A percentile compares a stretch with the other conserved stretches of the same genome.
These are phyloP conservation scores for Solanum verrucosum DNA, from an alignment of 257 asterid genomes.

Conservation along the genomic window DNA sequence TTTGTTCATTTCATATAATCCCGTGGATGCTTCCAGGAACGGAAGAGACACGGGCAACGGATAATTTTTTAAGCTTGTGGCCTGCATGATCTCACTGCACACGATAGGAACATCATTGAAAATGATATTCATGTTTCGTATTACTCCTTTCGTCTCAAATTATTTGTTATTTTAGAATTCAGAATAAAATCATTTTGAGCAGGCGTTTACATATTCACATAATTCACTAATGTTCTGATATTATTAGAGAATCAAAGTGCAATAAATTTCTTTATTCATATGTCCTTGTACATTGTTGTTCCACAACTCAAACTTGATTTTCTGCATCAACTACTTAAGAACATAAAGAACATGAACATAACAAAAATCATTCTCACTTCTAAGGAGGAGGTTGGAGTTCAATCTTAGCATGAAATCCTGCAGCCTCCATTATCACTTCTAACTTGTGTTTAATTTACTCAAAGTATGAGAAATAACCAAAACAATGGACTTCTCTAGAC, in stretches of 20 bases:
- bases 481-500: not conserved
- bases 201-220: not conserved
- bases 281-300: too few species aligned
- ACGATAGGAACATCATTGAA: not conserved
- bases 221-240: not conserved
- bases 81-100: not conserved
- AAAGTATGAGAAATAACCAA: not conserved
- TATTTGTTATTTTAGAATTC: too few species aligned
- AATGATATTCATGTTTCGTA: not conserved
- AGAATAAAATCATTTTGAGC: too few species aligned
- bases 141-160: not conserved
- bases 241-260: not conserved
- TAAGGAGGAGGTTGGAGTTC: slow-evolving; percentile 84
- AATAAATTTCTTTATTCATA: too few species aligned
- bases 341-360: not conserved
- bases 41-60: not conserved
- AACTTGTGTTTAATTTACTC: not conserved
- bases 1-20: not conserved
- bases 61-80: not conserved
- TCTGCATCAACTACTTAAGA: not conserved
- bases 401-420: slow-evolving; percentile 31
- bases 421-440: not conserved
- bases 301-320: not conserved
- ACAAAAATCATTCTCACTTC: not conserved
- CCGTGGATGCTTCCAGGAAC: not conserved